These are phyloP conservation scores for Vanderwaltozyma verrucispora DNA, from an alignment of 805 yeast species.

Conservation along the genomic window DNA sequence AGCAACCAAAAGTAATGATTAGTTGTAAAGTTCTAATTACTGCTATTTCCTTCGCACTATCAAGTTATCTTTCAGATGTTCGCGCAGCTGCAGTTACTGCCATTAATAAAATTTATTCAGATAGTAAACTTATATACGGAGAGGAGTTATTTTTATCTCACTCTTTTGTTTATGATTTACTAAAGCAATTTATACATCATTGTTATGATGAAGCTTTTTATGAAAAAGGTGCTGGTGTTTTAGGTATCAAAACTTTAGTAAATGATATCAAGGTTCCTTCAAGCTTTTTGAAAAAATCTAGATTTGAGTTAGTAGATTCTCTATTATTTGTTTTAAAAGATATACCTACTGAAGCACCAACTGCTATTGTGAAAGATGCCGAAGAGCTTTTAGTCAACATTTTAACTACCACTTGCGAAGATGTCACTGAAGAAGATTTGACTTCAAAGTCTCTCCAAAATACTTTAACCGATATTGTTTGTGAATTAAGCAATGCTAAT, in stretches of 20 bases:
- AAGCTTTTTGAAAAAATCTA: conserved; percentile 65
- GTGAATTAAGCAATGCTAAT: conserved; percentile 86
- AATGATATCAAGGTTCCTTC: conserved; percentile 58
- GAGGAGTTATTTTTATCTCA: conserved; percentile 56
- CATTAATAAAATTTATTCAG: conserved; percentile 47
- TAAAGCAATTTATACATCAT: conserved; percentile 76
- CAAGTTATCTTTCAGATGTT: conserved; percentile 64
- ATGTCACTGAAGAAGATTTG: conserved; percentile 47
- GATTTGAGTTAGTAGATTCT: conserved; percentile 76
- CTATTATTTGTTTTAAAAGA: conserved; percentile 85
- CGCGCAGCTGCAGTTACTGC: conserved; percentile 61
- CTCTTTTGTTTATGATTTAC: conserved; percentile 65
- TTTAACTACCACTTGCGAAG: conserved; percentile 54
- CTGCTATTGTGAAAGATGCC: conserved; percentile 64
- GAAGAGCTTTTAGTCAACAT: conserved; percentile 53
- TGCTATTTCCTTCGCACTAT: conserved; percentile 70
- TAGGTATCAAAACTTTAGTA: conserved; percentile 69
- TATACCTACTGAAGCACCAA: conserved; percentile 80
- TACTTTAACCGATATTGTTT: conserved; percentile 78
- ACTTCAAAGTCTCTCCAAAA: conserved; percentile 66
- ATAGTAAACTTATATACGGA: conserved; percentile 62
- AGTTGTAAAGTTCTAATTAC: conserved; percentile 61
- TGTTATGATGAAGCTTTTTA: conserved; percentile 87
- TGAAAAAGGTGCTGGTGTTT: conserved; percentile 77
- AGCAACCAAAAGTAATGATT: conserved; percentile 65